phyloP scores from a whole-genome alignment of 2,329 filamentous ascomycete species.

The Aspergillus sp. region DNA sequence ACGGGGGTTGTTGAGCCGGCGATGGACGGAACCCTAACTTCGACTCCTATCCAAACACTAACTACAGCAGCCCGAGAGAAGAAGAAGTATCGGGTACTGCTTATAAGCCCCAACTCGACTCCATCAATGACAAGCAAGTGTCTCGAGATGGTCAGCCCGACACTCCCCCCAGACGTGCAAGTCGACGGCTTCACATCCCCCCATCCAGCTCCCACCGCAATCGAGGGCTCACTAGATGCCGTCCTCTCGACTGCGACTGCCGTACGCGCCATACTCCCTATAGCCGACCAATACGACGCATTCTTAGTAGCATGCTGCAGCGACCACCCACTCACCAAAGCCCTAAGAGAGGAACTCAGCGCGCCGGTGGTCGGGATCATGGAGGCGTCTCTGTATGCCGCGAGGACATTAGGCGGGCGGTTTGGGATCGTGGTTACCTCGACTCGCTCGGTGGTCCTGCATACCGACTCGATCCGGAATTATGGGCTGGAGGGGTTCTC shows the following conservation, averaged over 20 bases:
- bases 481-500: constrained; percentile 47
- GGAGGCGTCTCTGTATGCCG: constrained; percentile 52
- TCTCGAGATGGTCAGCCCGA: too few species aligned
- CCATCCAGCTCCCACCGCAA: constrained; percentile 49
- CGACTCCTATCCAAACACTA: too few species aligned
- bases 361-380: constrained; percentile 52
- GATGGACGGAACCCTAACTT: too few species aligned
- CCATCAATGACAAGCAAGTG: too few species aligned
- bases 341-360: constrained; percentile 48
- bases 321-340: constrained; percentile 48
- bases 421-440: constrained; percentile 49
- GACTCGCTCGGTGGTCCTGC: constrained; percentile 40
- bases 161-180: too few species aligned
- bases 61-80: too few species aligned
- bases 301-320: constrained; percentile 53
- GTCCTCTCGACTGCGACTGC: constrained; percentile 52
- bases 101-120: too few species aligned
- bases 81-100: too few species aligned
- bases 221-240: constrained; percentile 52
- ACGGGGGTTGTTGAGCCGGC: too few species aligned
- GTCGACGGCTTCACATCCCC: constrained; percentile 31
- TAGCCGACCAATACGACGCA: constrained; percentile 46
- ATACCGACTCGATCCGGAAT: constrained; percentile 40
- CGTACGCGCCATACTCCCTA: constrained; percentile 33
- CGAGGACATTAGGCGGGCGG: constrained; percentile 49